Evolutionary conservation across 176 grass and related monocot genomes (phyloP), one percentile per base, ranked within the genome.

Genomic region (Thalia dealbata): DNA sequence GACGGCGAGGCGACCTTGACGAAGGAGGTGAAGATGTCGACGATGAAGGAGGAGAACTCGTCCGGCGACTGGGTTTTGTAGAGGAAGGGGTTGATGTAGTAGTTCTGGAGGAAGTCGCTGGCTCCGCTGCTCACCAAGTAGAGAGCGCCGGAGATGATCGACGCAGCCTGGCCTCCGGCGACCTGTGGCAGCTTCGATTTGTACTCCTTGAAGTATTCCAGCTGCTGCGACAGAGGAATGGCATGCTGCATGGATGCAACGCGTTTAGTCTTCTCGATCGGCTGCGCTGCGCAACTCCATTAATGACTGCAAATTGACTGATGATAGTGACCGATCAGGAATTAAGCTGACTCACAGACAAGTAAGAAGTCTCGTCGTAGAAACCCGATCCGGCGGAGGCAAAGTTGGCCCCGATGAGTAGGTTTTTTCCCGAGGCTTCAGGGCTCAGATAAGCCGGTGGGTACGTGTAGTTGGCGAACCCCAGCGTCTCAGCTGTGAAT

Each of bases 331-430:
- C n/a, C 32, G 32, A 38, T 4, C 1, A 38, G 32, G 32, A 38
- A 38, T n/a, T n/a, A 38, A 16, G 19, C 16, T 60, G 10, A 64
- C 95, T 84, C 88, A 97, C 95, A 84, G 77, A 90, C 79, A 88
- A 64, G 13, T 84, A 54, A 3, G 95, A 85, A 3, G 95, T 97
- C 29, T 82, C 83, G 70, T 97, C 90, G 1, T 88, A 92, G 82
- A 86, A 91, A 19, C 95, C 95, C 16, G 95, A 97, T 76, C 78
- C 95, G 25, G 95, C 95, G 68, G 95, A 97, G 10, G 95, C 95
- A 46, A 97, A 97, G 73, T 92, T 97, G 76, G 85, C 89, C 48
- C 95, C 95, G 0, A 84, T 86, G n/a, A 97, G 83, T 66, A 92
- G 87, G 81, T 91, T 92, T 73, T 91, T 45, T 44, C 95, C 95